Evolutionary conservation across 2,329 filamentous ascomycete genomes (phyloP), one percentile per base, ranked within the genome.

Genomic region (Fusarium sp.): DNA sequence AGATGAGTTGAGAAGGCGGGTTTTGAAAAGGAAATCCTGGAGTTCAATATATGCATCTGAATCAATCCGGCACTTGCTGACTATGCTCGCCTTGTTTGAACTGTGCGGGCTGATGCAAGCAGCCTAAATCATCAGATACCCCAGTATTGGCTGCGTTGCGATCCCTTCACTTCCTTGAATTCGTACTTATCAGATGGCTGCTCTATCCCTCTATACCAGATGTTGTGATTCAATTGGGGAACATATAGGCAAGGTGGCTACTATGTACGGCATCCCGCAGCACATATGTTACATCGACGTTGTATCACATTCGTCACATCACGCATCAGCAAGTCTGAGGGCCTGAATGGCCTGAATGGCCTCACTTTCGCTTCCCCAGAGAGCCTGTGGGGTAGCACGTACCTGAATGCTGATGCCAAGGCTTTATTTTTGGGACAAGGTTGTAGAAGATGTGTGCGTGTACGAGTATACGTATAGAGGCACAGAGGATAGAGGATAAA

Each of bases 1-100:
- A 38, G 58, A 62, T 58, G 66, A 56, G 56, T 71, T 73, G 66
- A 72, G 63, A 72, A 69, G 69, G 48, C 59, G 56, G 58, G 48
- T 44, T 43, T 57, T 60, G 49, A 39, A 67, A 52, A 51, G 45
- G 50, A 61, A 39, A 57, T 60, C 57, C 57, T 34, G 69, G 56
- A 50, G 36, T 28, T 63, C 56, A 47, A 59, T 49, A 43, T 61
- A 63, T 58, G 65, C 65, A 63, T 40, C 62, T 49, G 65, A 56
- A 38, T 51, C 48, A 52, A 60, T 62, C 61, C 47, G 65, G 60
- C 39, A 63, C 40, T 55, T 42, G 43, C 32, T 39, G 45, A 45
- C 47, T 44, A 63, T 49, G 32, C 40, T 52, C 45, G 53, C 45
- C 40, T 52, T 54, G 56, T 38, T 58, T 36, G 30, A 46, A 53